Conservation (phyloP, 148 eudicot genomes). For the Pharnaceum exiguum region DNA sequence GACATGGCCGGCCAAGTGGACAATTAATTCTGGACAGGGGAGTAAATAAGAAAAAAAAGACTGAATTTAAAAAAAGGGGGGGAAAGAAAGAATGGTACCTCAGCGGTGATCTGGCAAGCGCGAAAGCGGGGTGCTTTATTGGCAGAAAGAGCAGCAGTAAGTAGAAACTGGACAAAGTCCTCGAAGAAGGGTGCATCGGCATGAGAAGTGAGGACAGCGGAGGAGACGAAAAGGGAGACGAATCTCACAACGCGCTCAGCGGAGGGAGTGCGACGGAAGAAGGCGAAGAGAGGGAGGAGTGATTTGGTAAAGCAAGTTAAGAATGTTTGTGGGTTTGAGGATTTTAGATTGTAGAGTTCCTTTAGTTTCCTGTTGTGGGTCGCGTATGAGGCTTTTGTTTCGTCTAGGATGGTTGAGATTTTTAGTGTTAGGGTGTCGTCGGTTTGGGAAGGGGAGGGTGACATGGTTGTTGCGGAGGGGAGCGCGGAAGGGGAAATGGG, state of each 20-base stretch:
- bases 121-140: conserved; percentile 63
- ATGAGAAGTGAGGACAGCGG: conserved; percentile 13
- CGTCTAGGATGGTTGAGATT: conserved; percentile 56
- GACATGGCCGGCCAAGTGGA: no score
- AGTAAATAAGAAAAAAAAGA: not conserved
- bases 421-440: conserved; percentile 31
- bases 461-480: no score
- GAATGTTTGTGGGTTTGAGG: conserved; percentile 36
- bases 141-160: conserved; percentile 47
- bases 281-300: conserved; percentile 52
- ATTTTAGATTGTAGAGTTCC: conserved; percentile 60
- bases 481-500: no score
- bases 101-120: conserved; percentile 73
- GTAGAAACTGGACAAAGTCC: conserved; percentile 49
- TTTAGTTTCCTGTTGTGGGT: conserved; percentile 82
- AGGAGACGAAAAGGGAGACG: conserved; percentile 47
- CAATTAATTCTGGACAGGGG: no score
- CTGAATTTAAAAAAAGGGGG: not conserved
- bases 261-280: conserved; percentile 56
- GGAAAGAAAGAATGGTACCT: conserved; percentile 32
- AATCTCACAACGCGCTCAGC: conserved; percentile 70
- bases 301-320: conserved; percentile 50
- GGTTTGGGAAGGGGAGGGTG: no score
- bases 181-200: conserved; percentile 34
- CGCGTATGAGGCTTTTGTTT: conserved; percentile 54